Evolutionary conservation across 768 basidiomycete species (phyloP).

Genomic region (Piloderma croceum): DNA sequence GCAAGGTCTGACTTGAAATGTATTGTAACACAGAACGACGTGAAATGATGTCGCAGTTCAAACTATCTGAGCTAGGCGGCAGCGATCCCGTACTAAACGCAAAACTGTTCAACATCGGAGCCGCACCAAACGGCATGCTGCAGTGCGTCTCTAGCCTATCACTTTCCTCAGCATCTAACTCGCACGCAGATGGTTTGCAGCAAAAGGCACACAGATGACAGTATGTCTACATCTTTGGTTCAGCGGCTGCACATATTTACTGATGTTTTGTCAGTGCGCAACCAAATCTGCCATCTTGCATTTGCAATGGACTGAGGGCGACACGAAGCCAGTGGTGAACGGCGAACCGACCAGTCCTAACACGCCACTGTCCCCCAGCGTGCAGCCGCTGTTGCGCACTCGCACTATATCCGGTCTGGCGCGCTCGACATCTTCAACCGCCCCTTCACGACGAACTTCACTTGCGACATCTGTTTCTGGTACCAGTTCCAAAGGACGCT

Average conservation of each 20-base stretch:
- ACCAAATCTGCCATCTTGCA: constrained; percentile 85
- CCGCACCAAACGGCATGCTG: constrained; percentile 82
- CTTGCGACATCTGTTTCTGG: constrained; percentile 7
- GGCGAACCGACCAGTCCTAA: constrained; percentile 12
- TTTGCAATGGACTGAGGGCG: constrained; percentile 78
- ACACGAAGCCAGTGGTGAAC: constrained; percentile 15
- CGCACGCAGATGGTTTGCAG: constrained; percentile 71
- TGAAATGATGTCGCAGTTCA: constrained; percentile 93
- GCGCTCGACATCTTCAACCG: constrained; percentile 47
- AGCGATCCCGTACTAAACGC: constrained; percentile 60
- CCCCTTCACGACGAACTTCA: constrained; percentile 35
- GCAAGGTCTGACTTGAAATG: too few species aligned
- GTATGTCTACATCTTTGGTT: constrained; percentile 36
- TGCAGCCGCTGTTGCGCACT: constrained; percentile 29
- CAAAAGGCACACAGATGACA: constrained; percentile 86
- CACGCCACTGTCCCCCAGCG: background rate
- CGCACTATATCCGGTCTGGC: constrained; percentile 49
- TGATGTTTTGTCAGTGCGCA: constrained; percentile 54
- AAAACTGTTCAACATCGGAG: constrained; percentile 71
- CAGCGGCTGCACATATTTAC: background rate
- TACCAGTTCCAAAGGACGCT: constrained; percentile 26
- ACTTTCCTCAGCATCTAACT: background rate
- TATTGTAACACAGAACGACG: constrained; percentile 45
- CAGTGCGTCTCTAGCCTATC: constrained; percentile 43
- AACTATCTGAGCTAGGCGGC: constrained; percentile 69